Evolutionary conservation across 768 basidiomycete genomes (phyloP), one percentile per base, ranked within the genome.

Genomic region (Sarcodon aspratus): DNA sequence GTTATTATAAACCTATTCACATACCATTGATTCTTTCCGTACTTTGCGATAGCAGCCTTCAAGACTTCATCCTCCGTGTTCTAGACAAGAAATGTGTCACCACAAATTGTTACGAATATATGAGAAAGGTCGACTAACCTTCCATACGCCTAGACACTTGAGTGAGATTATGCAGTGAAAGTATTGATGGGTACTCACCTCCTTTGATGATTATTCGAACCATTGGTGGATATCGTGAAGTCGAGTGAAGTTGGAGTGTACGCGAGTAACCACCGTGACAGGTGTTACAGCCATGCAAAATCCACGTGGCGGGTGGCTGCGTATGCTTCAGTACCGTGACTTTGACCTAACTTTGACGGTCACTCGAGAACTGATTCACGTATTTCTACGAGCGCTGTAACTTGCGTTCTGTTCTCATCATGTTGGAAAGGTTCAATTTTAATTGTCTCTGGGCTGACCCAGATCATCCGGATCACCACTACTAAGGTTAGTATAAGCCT

Each of bases 21-120:
- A 36, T 55, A 80, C 87, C 92, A 95, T 73, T 95, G 92, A 60
- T 95, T 94, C 70, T 94, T 93, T 59, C 91, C 91, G 58, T 94
- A 94, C 74, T 94, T 92, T 54, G 89, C 88, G 59, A 98, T 98
- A 58, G 96, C 96, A 53, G 96, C 96, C 69, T 99, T 99, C 57
- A 99, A 77, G 47, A 99, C 96, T 66, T 99, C 96, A 64, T 99
- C 94, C 66, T 94, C 91, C 18, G 91, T 92, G 72, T 93, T 93
- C 85, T 92, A 50, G 15, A 31, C 17, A 43, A 27, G 21, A 27
- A 27, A 27, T 27, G 21, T 27, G 21, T 27, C 21, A 27, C 21
- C 21, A 27, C 21, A 27, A 27, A 27, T 54, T 47, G 32, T 44
- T 52, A 50, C 49, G 27, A 46, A 36, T 33, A 51, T 33, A 36